Evolutionary conservation across 1,139 yeast genomes (phyloP), one percentile per base, ranked within the genome.

Genomic region (Taiozyma onychis): DNA sequence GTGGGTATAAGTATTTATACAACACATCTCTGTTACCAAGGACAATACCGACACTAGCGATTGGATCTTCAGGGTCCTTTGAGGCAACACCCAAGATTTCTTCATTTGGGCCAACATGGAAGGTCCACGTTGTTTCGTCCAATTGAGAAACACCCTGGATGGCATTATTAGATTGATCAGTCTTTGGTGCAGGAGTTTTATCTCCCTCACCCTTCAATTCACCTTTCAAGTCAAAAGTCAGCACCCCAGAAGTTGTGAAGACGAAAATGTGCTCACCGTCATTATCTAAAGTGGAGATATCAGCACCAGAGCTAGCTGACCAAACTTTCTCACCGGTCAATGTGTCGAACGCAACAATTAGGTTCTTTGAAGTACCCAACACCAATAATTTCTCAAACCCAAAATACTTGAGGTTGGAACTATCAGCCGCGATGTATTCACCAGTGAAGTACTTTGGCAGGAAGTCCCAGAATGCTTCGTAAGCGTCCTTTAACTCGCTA

Each of bases 1-100:
- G 83, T 30, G 91, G 95, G 61, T 88, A 78, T 55, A 91, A 72
- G 65, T 88, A 91, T 67, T 91, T 93, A 77, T 91, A 90, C 45
- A 90, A 70, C 1, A 90, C 95, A 1, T 84, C 75, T 61, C 89
- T 78, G 60, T 87, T 83, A 22, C 85, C 84, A 41, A 86, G 70
- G 1, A 87, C 78, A 39, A 80, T 76, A 14, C 96, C 97, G 47
- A 85, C 67, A n/a, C 86, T 83, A 1, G 85, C 80, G 3, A 83
- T 75, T 21, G 68, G 65, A 13, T 78, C 78, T 28, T 63, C 64
- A 1, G 78, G 75, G 45, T 71, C 70, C 49, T 79, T 71, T 3
- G 66, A 46, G 0, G 73, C 69, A 35, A 71, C 64, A 0, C 73
- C 71, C 3, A 74, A 63, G 43, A 81, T 64, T 16, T 62, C 53